A percentile compares a stretch with the other conserved stretches of the same genome.
Conservation (phyloP, 2,329 filamentous ascomycete genomes). For the Curvularia lunata region DNA sequence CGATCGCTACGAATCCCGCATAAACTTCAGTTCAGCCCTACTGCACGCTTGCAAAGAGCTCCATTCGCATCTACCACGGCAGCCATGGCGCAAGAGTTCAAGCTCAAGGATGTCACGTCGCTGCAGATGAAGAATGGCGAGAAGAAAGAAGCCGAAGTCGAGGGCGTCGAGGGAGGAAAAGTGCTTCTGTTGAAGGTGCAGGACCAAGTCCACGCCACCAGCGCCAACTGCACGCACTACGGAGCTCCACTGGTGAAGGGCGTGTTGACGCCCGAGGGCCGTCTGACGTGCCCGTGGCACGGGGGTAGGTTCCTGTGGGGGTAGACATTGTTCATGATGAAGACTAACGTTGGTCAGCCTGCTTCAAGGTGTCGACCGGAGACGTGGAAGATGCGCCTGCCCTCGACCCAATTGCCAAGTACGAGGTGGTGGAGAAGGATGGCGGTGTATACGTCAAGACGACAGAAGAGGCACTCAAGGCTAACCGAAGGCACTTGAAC, state of each 20-base stretch:
- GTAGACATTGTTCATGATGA: not conserved
- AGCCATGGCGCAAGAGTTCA: constrained; percentile 57
- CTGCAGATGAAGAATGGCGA: constrained; percentile 78
- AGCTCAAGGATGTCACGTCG: constrained; percentile 76
- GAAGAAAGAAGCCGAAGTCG: constrained; percentile 88
- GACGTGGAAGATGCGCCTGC: constrained; percentile 96
- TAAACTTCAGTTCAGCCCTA: constrained; percentile 23
- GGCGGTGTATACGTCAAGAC: constrained; percentile 84
- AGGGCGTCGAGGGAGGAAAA: constrained; percentile 85
- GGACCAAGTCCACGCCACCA: constrained; percentile 78
- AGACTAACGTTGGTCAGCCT: constrained; percentile 63
- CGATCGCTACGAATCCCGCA: constrained; percentile 32
- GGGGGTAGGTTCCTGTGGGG: constrained; percentile 65
- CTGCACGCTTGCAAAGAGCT: constrained; percentile 25
- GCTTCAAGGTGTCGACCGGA: constrained; percentile 86
- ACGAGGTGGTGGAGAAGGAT: constrained; percentile 79
- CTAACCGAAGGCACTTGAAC: constrained; percentile 74
- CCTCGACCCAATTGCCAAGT: constrained; percentile 82
- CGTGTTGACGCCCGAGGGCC: constrained; percentile 79
- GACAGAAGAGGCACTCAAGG: constrained; percentile 78
- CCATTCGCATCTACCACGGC: constrained; percentile 36
- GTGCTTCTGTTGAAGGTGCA: constrained; percentile 82
- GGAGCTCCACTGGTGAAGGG: constrained; percentile 89
- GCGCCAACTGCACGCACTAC: constrained; percentile 87
- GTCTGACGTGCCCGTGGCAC: constrained; percentile 94